Percentiles rank a stretch among this genome's conserved stretches.
Evolutionary conservation across 176 grass and related monocot species (phyloP).

Genomic region (Aegilops tauschii): DNA sequence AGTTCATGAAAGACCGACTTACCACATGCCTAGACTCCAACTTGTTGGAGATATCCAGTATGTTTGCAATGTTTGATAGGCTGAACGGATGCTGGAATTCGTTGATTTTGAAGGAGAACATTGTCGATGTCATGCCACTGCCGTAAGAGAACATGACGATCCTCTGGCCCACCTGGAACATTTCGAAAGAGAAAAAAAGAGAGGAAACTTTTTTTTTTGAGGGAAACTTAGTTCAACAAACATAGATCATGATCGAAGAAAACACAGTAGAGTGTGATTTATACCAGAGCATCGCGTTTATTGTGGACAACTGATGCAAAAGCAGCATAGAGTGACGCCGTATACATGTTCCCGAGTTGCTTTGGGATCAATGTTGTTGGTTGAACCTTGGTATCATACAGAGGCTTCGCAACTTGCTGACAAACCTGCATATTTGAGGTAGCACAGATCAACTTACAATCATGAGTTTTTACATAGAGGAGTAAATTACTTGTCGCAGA

Average conservation of each 20-base stretch:
- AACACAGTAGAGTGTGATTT: neutral
- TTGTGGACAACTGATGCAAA: conserved; percentile 85
- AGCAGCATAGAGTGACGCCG: conserved; percentile 92
- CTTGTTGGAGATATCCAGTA: conserved; percentile 70
- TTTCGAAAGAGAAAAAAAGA: neutral
- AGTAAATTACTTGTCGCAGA: neutral
- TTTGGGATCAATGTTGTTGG: conserved; percentile 90
- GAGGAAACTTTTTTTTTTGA: neutral
- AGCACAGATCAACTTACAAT: neutral
- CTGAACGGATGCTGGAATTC: conserved; percentile 73
- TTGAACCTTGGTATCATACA: conserved; percentile 74
- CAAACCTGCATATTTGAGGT: conserved; percentile 50
- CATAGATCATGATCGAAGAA: neutral
- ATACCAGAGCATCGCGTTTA: conserved; percentile 73
- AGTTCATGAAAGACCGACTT: neutral
- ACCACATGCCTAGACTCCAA: conserved; percentile 77
- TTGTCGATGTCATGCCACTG: conserved; percentile 83
- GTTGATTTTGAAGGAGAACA: conserved; percentile 91
- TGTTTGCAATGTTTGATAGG: conserved; percentile 56
- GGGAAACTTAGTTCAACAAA: neutral
- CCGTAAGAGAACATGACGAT: conserved; percentile 98
- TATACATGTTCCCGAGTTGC: conserved; percentile 98
- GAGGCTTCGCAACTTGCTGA: conserved; percentile 73
- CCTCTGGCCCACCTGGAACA: conserved; percentile 68
- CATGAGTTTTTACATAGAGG: neutral